These are phyloP conservation scores for Vaccinium vitisidaea DNA, from an alignment of 148 eudicot species.

Conservation along the genomic window DNA sequence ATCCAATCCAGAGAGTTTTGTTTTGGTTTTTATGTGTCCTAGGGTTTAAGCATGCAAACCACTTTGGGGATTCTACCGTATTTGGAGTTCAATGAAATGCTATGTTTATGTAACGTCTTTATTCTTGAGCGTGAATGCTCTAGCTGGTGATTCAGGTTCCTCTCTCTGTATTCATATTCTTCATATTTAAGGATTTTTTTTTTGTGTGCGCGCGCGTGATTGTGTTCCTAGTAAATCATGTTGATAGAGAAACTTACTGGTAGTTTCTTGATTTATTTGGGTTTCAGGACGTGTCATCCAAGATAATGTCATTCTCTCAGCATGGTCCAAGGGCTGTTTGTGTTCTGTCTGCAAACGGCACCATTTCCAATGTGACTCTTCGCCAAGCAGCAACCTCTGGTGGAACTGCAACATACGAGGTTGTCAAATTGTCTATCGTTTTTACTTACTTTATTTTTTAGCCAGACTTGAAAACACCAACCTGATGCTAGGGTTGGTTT, in stretches of 20 bases:
- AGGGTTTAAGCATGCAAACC: neutral
- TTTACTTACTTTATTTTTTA: neutral
- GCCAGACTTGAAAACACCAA: neutral
- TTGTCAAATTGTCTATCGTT: slow-evolving; percentile 24
- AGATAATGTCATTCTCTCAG: slow-evolving; percentile 84
- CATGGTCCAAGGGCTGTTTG: slow-evolving; percentile 86
- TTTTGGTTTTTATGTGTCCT: neutral
- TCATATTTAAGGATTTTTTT: neutral
- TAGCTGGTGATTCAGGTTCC: neutral
- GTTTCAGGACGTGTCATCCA: slow-evolving; percentile 74
- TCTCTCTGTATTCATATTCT: neutral
- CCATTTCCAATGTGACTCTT: slow-evolving; percentile 79
- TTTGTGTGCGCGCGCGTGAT: neutral
- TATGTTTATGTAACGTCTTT: neutral
- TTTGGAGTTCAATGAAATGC: neutral
- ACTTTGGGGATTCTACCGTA: neutral
- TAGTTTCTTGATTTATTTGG: neutral
- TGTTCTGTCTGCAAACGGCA: slow-evolving; percentile 79
- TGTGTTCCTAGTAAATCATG: neutral
- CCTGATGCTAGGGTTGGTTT: neutral
- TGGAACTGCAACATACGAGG: slow-evolving; percentile 90
- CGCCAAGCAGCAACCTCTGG: slow-evolving; percentile 84
- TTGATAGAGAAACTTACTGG: neutral
- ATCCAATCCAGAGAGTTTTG: neutral
- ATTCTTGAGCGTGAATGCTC: neutral